phyloP scores from a whole-genome alignment of 2,329 filamentous ascomycete genomes.

The Penicillium palitans region DNA sequence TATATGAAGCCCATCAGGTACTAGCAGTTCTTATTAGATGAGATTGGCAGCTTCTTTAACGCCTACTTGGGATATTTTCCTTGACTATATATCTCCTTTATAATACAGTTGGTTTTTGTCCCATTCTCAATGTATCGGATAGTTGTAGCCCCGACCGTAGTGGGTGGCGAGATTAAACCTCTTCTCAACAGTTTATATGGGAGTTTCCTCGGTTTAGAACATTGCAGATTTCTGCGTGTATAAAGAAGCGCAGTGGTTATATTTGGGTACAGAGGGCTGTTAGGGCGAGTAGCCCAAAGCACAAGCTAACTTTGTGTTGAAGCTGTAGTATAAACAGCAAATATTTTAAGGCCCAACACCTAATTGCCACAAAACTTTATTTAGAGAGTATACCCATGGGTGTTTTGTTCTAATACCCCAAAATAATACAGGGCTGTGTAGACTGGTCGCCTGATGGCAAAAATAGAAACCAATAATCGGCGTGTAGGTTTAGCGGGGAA shows the following conservation, averaged over 20 bases:
- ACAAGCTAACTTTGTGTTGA: neutral
- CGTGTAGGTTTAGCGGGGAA: neutral
- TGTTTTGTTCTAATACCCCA: neutral
- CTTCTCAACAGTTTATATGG: neutral
- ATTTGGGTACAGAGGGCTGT: neutral
- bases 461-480: neutral
- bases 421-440: slow-evolving; percentile 3
- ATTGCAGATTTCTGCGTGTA: neutral
- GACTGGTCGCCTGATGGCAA: neutral
- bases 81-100: neutral
- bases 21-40: neutral
- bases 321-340: neutral
- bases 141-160: neutral
- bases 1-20: neutral
- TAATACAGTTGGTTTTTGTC: neutral
- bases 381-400: neutral
- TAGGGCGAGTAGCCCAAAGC: neutral
- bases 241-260: neutral
- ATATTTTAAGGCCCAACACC: neutral
- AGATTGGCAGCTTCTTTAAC: neutral
- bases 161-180: neutral
- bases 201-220: neutral
- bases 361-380: neutral
- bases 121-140: neutral
- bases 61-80: neutral